A percentile compares a stretch with the other conserved stretches of the same genome.
phyloP scores from a whole-genome alignment of 2,329 filamentous ascomycete genomes.

The Ambrosiella beaveri region DNA sequence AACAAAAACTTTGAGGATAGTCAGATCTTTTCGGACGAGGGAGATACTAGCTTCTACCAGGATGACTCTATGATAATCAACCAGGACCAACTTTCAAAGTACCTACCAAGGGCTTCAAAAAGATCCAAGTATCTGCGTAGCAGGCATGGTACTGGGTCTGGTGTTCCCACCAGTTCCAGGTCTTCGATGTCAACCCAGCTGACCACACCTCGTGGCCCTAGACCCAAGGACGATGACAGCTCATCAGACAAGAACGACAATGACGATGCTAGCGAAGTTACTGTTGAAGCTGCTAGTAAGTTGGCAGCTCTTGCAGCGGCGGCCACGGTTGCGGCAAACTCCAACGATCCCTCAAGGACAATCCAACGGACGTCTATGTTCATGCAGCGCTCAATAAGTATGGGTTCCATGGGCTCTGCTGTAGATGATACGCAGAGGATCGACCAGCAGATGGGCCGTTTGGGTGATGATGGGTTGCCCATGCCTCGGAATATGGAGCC shows the following conservation, averaged over 20 bases:
- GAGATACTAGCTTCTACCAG: constrained; percentile 7
- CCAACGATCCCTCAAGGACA: constrained; percentile 51
- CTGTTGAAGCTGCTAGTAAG: constrained; percentile 35
- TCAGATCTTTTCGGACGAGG: constrained; percentile 10
- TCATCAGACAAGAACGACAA: constrained; percentile 28
- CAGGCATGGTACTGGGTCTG: constrained; percentile 5
- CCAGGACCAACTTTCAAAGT: background rate
- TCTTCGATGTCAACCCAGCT: background rate
- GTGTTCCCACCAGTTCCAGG: background rate
- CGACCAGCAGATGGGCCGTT: constrained; percentile 29
- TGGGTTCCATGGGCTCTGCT: constrained; percentile 78
- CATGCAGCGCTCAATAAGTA: constrained; percentile 49
- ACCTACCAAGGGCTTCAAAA: constrained; percentile 5
- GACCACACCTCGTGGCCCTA: background rate
- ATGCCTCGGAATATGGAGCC: constrained; percentile 26
- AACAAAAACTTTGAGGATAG: constrained; percentile 7
- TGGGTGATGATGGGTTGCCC: constrained; percentile 29
- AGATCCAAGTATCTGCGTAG: constrained; percentile 12
- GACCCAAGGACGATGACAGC: background rate
- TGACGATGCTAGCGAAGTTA: constrained; percentile 56
- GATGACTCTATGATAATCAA: constrained; percentile 9
- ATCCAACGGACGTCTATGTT: constrained; percentile 19
- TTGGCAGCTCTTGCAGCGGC: constrained; percentile 10
- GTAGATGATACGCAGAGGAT: constrained; percentile 31
- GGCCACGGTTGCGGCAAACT: constrained; percentile 52